phyloP scores from a whole-genome alignment of 75 land plant genomes.

The Isoetes taiwanensis region DNA sequence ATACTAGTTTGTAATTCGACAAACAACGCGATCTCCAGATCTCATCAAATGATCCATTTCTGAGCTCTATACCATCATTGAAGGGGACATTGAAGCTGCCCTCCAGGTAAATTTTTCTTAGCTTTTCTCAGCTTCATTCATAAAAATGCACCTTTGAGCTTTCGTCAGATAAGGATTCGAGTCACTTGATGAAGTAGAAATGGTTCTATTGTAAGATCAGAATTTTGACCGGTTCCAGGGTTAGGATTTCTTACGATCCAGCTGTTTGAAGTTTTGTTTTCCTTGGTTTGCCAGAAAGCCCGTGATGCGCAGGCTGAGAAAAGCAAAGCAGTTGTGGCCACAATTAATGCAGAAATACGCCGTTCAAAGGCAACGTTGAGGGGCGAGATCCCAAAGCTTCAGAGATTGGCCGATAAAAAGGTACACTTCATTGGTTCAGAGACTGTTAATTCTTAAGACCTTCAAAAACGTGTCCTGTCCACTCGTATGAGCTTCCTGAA shows the following conservation, averaged over 20 bases:
- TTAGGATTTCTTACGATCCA: background rate
- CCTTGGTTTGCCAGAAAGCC: constrained; percentile 41
- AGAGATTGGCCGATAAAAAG: constrained; percentile 60
- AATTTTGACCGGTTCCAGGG: background rate
- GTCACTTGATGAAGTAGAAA: background rate
- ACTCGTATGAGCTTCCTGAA: too few relatives aligned
- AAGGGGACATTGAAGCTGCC: constrained; percentile 53
- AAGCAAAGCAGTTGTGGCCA: constrained; percentile 61
- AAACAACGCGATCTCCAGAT: too few relatives aligned
- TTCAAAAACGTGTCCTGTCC: background rate
- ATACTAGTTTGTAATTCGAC: too few relatives aligned
- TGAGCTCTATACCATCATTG: constrained; percentile 55
- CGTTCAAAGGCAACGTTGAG: constrained; percentile 61
- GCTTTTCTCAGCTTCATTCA: too few relatives aligned
- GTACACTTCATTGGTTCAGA: constrained; percentile 15
- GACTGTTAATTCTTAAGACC: background rate
- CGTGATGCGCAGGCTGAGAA: constrained; percentile 53
- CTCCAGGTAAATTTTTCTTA: too few relatives aligned
- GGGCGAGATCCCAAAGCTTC: constrained; percentile 69
- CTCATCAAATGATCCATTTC: too few relatives aligned
- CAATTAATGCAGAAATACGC: constrained; percentile 80
- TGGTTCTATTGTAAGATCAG: too few relatives aligned
- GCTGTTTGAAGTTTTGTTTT: background rate
- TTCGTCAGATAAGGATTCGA: background rate
- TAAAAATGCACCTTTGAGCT: too few relatives aligned